phyloP scores from a whole-genome alignment of 1,139 yeast genomes.

The Zygotorulaspora mrakii region DNA sequence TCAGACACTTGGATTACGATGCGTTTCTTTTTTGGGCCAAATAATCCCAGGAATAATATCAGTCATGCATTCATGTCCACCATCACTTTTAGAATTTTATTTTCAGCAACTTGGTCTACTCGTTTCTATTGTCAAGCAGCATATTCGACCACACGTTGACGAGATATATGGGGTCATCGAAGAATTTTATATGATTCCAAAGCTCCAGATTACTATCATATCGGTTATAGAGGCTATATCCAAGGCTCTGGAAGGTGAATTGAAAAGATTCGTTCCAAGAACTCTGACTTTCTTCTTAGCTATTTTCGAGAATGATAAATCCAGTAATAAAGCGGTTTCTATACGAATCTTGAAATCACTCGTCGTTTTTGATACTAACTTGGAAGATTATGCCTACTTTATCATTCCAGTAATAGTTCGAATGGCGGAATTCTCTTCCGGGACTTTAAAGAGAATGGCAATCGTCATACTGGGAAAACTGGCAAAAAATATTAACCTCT shows the following conservation, averaged over 20 bases:
- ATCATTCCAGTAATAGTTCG: slow-evolving; percentile 80
- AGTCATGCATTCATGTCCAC: slow-evolving; percentile 83
- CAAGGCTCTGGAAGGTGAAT: slow-evolving; percentile 85
- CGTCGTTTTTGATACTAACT: slow-evolving; percentile 82
- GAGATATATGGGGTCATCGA: slow-evolving; percentile 74
- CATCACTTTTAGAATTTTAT: slow-evolving; percentile 78
- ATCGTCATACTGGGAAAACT: slow-evolving; percentile 82
- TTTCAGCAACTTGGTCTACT: slow-evolving; percentile 84
- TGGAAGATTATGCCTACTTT: slow-evolving; percentile 85
- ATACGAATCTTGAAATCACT: slow-evolving; percentile 77
- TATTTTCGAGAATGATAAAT: slow-evolving; percentile 73
- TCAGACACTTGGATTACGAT: slow-evolving; percentile 80
- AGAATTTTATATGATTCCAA: slow-evolving; percentile 65
- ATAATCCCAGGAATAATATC: slow-evolving; percentile 83
- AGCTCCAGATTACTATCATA: slow-evolving; percentile 74
- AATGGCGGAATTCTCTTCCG: slow-evolving; percentile 68
- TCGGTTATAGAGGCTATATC: slow-evolving; percentile 81
- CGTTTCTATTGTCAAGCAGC: slow-evolving; percentile 80
- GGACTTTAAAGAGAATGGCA: slow-evolving; percentile 61
- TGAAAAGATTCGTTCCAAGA: slow-evolving; percentile 76
- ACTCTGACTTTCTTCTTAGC: slow-evolving; percentile 72
- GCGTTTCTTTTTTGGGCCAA: slow-evolving; percentile 81
- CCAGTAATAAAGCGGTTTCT: slow-evolving; percentile 61
- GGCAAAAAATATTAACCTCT: slow-evolving; percentile 66
- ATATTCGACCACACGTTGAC: slow-evolving; percentile 75